Evolutionary conservation across 2,329 filamentous ascomycete genomes (phyloP).

Genomic region (Alternaria ventricosa): DNA sequence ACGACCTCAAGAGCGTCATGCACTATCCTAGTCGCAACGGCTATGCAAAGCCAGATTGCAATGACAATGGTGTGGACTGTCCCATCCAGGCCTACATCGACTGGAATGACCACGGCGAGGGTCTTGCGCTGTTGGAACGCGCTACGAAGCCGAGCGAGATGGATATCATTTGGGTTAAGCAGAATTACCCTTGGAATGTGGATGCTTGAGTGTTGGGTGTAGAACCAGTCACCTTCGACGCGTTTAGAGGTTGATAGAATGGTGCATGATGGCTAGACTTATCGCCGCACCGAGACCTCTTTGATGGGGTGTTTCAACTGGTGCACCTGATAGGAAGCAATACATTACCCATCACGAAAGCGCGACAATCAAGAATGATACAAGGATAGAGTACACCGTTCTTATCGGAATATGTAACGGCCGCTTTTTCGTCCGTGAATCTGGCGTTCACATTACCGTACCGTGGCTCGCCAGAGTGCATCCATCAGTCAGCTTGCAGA

Average conservation of each 20-base stretch:
- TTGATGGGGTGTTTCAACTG: neutral
- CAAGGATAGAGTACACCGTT: neutral
- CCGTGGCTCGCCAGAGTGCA: neutral
- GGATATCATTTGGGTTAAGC: neutral
- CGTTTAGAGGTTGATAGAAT: neutral
- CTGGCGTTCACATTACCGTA: neutral
- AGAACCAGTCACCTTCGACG: rapidly evolving
- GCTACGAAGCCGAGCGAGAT: neutral
- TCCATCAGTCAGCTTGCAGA: neutral
- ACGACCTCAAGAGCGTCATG: neutral
- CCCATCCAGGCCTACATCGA: neutral
- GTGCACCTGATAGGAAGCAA: neutral
- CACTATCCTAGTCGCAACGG: neutral
- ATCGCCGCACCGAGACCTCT: neutral
- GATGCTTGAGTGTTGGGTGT: neutral
- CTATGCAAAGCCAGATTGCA: neutral
- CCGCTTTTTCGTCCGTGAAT: neutral
- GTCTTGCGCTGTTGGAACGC: neutral
- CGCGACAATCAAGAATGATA: neutral
- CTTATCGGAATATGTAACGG: neutral
- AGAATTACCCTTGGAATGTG: neutral
- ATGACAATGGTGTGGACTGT: neutral
- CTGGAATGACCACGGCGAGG: neutral
- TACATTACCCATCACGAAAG: neutral
- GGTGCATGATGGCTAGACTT: neutral